A percentile compares a stretch with the other conserved stretches of the same genome.
These are phyloP conservation scores for Thielaviopsis populi DNA, from an alignment of 2,329 filamentous ascomycete species.

Conservation along the genomic window DNA sequence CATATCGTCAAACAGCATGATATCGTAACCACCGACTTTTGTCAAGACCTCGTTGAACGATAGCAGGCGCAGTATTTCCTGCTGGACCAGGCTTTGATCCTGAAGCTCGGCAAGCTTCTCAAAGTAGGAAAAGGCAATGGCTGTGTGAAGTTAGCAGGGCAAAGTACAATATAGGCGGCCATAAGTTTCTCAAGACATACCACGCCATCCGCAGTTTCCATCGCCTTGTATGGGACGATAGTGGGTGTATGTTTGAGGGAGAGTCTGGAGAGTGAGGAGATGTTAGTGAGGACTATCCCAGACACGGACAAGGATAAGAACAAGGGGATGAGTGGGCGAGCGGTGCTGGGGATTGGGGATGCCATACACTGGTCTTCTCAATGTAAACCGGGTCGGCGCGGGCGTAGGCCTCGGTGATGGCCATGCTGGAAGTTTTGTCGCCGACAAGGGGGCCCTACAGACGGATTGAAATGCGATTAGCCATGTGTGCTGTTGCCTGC, in stretches of 20 bases:
- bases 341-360: neutral
- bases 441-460: slow-evolving; percentile 69
- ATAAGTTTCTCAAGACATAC: slow-evolving; percentile 38
- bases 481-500: neutral
- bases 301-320: neutral
- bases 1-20: slow-evolving; percentile 67
- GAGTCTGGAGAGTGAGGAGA: slow-evolving; percentile 37
- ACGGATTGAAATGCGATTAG: slow-evolving; percentile 18
- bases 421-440: slow-evolving; percentile 58
- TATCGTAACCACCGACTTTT: slow-evolving; percentile 54
- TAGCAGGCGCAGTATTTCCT: slow-evolving; percentile 57
- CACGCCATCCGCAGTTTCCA: slow-evolving; percentile 95
- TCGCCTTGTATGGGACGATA: slow-evolving; percentile 82
- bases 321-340: neutral
- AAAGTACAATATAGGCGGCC: neutral
- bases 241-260: slow-evolving; percentile 71
- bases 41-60: slow-evolving; percentile 57
- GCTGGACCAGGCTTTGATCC: slow-evolving; percentile 48
- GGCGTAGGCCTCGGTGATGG: slow-evolving; percentile 73
- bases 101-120: slow-evolving; percentile 61
- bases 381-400: slow-evolving; percentile 74
- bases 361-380: slow-evolving; percentile 66
- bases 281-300: neutral
- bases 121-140: slow-evolving; percentile 85
- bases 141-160: slow-evolving; percentile 32